Evolutionary conservation across 2,329 filamentous ascomycete species (phyloP).

Genomic region (Sporothrix brasiliensis): DNA sequence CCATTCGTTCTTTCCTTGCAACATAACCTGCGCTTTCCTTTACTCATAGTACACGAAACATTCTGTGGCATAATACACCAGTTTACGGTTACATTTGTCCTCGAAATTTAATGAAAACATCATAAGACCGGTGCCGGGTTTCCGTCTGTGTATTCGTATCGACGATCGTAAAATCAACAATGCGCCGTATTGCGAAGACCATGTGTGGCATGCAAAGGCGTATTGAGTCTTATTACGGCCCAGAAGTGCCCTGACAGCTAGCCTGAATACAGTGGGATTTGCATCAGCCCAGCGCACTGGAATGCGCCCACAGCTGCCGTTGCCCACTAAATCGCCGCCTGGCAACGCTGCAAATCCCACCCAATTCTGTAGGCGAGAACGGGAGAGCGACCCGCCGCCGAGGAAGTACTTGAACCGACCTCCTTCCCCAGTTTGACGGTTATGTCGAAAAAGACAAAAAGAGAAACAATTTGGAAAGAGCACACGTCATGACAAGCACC

Average conservation of each 20-base stretch:
- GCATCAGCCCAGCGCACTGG: neutral
- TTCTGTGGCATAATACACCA: no score
- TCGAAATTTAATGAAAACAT: neutral
- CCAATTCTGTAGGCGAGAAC: neutral
- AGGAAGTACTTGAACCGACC: slow-evolving; percentile 25
- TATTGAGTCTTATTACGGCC: neutral
- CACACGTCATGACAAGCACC: slow-evolving; percentile 16
- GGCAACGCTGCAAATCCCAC: slow-evolving; percentile 18
- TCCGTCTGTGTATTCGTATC: neutral
- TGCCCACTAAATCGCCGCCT: slow-evolving; percentile 23
- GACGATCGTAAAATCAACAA: neutral
- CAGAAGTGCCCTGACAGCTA: neutral
- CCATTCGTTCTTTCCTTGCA: no score
- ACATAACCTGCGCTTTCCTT: no score
- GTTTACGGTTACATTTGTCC: no score
- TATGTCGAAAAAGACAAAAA: neutral
- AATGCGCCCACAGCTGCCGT: slow-evolving; percentile 10
- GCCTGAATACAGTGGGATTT: slow-evolving; percentile 1
- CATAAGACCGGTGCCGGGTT: no score
- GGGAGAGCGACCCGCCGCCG: slow-evolving; percentile 14
- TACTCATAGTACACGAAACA: no score
- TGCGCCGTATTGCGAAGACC: neutral
- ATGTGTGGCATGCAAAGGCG: slow-evolving; percentile 4
- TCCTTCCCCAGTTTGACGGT: slow-evolving; percentile 15
- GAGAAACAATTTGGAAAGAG: slow-evolving; percentile 8